A percentile compares a stretch with the other conserved stretches of the same genome.
These are phyloP conservation scores for Exophiala viscosa DNA, from an alignment of 2,329 filamentous ascomycete genomes.

Conservation along the genomic window DNA sequence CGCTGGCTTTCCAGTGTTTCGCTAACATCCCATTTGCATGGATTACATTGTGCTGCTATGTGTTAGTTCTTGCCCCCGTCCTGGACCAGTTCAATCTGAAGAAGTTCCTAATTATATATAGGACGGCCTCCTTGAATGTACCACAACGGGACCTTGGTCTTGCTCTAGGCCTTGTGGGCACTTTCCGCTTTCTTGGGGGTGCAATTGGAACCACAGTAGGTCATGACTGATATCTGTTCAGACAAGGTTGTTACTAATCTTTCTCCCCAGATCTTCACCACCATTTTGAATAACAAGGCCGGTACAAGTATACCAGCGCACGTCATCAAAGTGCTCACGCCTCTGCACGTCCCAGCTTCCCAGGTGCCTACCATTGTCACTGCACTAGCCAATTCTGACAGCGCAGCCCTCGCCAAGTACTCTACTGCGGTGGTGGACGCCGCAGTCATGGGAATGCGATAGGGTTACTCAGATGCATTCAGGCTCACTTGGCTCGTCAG, in stretches of 20 bases:
- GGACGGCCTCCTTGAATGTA: not conserved
- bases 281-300: constrained; percentile 18
- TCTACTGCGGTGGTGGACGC: constrained; percentile 34
- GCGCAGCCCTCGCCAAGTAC: constrained; percentile 28
- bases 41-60: not conserved
- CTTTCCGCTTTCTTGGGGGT: constrained; percentile 22
- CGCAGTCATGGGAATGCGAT: constrained; percentile 35
- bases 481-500: constrained; percentile 37
- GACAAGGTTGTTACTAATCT: too few species aligned
- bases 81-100: too few species aligned
- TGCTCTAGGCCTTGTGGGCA: constrained; percentile 24
- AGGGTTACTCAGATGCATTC: constrained; percentile 44
- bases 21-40: constrained; percentile 1
- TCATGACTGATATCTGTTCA: too few species aligned
- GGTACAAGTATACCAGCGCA: not conserved
- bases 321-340: constrained; percentile 31
- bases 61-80: not conserved
- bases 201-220: constrained; percentile 19
- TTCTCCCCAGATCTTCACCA: constrained; percentile 19
- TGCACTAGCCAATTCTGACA: constrained; percentile 33
- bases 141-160: constrained; percentile 27
- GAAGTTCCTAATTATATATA: too few species aligned
- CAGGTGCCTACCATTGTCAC: constrained; percentile 35
- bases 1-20: not conserved
- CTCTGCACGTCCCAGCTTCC: constrained; percentile 37